Evolutionary conservation across 768 basidiomycete genomes (phyloP), one percentile per base, ranked within the genome.

Genomic region (Kwoniella botswanensis): DNA sequence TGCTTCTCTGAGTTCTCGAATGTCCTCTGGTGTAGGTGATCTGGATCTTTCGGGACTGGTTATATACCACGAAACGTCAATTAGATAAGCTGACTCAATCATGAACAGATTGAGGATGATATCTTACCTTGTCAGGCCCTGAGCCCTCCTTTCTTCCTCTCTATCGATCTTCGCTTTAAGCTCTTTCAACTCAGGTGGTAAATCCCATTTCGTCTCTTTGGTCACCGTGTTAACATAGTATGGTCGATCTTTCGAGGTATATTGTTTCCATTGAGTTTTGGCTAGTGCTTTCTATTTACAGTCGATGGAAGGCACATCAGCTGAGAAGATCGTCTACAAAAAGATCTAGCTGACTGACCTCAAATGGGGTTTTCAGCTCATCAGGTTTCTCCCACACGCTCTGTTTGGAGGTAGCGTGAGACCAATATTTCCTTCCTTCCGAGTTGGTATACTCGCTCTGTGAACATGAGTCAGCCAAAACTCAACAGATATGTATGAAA

Each of bases 321-420:
- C 57, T 58, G 26, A 13, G 15, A 2, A 29, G 6, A 17, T 2
- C 21, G 26, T 18, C 9, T 41, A 15, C 18, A 26, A 9, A 4
- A 9, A 35, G 35, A 12, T 24, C 12, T 2, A 35, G 22, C 4
- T 7, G 26, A 24, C 57, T 71, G 77, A 94, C 92, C 87, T 98
- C 96, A 74, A 94, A 93, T 1, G 94, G 92, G 0, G 92, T 90
- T 29, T 74, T 97, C 61, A 98, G 86, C 24, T 92, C 94, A 82
- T 95, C 93, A 70, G 97, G 97, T 82, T 98, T 99, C 85, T 98
- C 95, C 96, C 95, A 98, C 63, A 95, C 93, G 80, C 94, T 96
- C 77, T 93, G 92, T 77, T 91, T 89, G 3, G 91, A 92, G 11
- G 86, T 87, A 0, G 93, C 90, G 81, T 97, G 94, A 85, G 94